phyloP scores from a whole-genome alignment of 1,284 basidiomycete genomes.

The Trichosporon coremiiforme region DNA sequence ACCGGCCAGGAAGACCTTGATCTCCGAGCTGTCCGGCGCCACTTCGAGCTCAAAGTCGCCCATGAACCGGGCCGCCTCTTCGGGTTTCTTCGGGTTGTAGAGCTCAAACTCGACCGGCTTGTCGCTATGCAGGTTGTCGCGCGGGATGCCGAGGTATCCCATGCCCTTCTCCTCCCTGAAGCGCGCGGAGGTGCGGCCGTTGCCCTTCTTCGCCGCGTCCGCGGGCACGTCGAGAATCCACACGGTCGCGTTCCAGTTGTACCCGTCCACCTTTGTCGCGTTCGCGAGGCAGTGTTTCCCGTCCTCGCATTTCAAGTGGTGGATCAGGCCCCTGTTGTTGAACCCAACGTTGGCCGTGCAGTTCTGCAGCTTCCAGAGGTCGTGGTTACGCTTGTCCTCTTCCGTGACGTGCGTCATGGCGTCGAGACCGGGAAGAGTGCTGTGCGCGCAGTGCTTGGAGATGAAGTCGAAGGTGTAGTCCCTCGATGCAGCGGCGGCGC shows the following conservation, averaged over 20 bases:
- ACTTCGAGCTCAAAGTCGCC: constrained; percentile 48
- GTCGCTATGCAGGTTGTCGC: constrained; percentile 24
- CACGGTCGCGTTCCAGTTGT: constrained; percentile 51
- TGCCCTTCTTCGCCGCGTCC: constrained; percentile 21
- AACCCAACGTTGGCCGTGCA: constrained; percentile 53
- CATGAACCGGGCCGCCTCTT: constrained; percentile 27
- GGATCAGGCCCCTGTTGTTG: constrained; percentile 45
- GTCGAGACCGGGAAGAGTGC: constrained; percentile 1
- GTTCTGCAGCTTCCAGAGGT: constrained; percentile 46
- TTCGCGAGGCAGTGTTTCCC: constrained; percentile 44
- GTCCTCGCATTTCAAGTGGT: constrained; percentile 53
- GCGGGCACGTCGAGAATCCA: constrained; percentile 36
- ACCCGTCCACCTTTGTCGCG: constrained; percentile 39
- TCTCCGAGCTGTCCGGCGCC: constrained; percentile 39
- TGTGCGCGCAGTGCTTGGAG: constrained; percentile 36
- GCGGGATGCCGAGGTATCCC: constrained; percentile 45
- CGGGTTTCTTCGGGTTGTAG: constrained; percentile 26
- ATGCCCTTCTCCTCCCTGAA: constrained; percentile 47
- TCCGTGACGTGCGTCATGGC: constrained; percentile 20
- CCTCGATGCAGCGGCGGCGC: constrained; percentile 35
- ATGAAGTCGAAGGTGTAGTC: constrained; percentile 43
- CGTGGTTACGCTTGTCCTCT: constrained; percentile 47
- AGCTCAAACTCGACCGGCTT: constrained; percentile 40
- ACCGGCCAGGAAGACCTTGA: constrained; percentile 45
- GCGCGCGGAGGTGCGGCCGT: constrained; percentile 35